Base-by-base conservation (phyloP, 2,329 filamentous ascomycete species). In the Elsinoe necatrix region DNA sequence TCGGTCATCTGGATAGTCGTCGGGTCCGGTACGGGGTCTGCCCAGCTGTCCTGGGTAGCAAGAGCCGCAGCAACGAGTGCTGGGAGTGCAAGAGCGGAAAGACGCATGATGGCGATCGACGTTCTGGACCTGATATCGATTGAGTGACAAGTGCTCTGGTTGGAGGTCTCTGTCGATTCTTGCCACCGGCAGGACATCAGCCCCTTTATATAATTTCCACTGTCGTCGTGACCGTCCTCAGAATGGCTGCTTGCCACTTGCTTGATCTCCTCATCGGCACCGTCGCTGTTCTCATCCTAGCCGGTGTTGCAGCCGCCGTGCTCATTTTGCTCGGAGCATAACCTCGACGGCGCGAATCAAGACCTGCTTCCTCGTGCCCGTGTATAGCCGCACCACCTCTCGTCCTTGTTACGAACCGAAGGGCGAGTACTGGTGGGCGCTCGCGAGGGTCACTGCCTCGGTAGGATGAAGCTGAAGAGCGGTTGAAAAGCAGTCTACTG, bases 41-140 rank as follows among this genome's bases (percentile, higher is more conserved):
- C 27, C 34, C 25, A 47, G 39, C 7, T 34, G 62, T 54, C 57
- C n/a, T n/a, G n/a, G 18, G 61, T 57, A 29, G 57, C 56, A 48
- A 65, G 64, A 21, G 61, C 62, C 39, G 66, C 68, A 60, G 66
- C 65, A 43, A 63, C 67, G 48, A 70, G 57, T 21, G 69, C 66
- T 55, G 66, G 58, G 60, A 71, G 61, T 27, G 58, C 25, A 52
- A 65, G 60, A 65, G 66, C 65, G 58, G 65, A 64, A 65, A 66
- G 70, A 67, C 70, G 70, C 69, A 72, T 72, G 48, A 61, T 70
- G n/a, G n/a, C n/a, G 64, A 64, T 47, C 25, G 20, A 23, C 23
- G 23, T 20, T 42, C 35, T 39, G 39, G 23, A 52, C 29, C 55
- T 18, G 21, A 31, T 16, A 14, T 52, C 42, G 11, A 41, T 51